Evolutionary conservation across 2,329 filamentous ascomycete genomes (phyloP).

Genomic region (Venturia asperata): DNA sequence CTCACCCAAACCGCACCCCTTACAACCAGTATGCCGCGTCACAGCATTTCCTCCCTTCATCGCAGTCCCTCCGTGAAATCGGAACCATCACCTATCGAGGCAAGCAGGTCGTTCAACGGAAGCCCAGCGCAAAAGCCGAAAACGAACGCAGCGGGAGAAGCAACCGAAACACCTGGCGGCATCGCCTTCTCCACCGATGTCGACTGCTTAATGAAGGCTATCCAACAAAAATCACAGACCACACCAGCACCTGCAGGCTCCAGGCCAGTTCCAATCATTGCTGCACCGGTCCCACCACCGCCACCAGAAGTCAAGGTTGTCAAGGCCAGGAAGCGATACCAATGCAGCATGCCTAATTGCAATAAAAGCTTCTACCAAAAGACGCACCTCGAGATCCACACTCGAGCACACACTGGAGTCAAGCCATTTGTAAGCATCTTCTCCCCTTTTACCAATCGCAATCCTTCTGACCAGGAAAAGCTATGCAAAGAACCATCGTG

Average conservation of each 20-base stretch:
- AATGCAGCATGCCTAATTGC: constrained; percentile 68
- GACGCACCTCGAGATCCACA: constrained; percentile 87
- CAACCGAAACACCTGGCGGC: constrained; percentile 35
- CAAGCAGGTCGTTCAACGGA: constrained; percentile 26
- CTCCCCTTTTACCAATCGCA: constrained; percentile 16
- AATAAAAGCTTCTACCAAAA: constrained; percentile 81
- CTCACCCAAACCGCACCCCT: constrained; percentile 23
- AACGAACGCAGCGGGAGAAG: constrained; percentile 24
- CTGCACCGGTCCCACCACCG: constrained; percentile 23
- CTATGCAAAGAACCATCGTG: constrained; percentile 66
- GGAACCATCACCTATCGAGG: constrained; percentile 26
- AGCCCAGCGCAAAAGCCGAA: constrained; percentile 32
- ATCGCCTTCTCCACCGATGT: constrained; percentile 71
- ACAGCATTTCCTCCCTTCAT: constrained; percentile 25
- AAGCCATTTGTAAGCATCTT: constrained; percentile 70
- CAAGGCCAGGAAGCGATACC: constrained; percentile 57
- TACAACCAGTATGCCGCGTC: constrained; percentile 27
- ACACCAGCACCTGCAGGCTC: constrained; percentile 24
- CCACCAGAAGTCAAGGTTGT: constrained; percentile 27
- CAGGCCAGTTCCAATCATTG: constrained; percentile 1
- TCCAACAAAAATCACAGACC: constrained; percentile 59
- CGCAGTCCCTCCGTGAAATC: constrained; percentile 36
- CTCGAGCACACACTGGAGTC: constrained; percentile 77
- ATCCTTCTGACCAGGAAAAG: constrained; percentile 29
- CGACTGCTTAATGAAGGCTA: constrained; percentile 81